Conservation (phyloP, 2,329 filamentous ascomycete genomes). For the Tympanopsis confertula region DNA sequence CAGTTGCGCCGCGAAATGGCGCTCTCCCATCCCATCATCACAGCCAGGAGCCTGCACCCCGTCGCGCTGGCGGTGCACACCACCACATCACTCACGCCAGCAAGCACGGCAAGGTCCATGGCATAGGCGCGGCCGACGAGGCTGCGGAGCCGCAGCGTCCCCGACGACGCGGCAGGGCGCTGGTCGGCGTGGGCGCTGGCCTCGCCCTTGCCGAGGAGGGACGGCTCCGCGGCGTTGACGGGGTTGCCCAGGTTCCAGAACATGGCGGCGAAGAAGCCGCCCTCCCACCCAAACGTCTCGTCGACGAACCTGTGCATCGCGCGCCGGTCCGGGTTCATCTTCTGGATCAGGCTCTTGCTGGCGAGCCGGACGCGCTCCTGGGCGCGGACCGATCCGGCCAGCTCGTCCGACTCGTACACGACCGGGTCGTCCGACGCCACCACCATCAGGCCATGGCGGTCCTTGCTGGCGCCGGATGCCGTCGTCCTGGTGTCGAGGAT, state of each 20-base stretch:
- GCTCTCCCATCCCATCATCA: conserved; percentile 78
- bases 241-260: conserved; percentile 66
- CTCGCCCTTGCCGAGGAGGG: conserved; percentile 7
- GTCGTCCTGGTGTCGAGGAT: conserved; percentile 39
- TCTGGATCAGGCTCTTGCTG: conserved; percentile 39
- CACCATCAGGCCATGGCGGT: conserved; percentile 37
- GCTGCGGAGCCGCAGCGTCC: conserved; percentile 56
- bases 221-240: conserved; percentile 18
- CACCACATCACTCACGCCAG: conserved; percentile 54
- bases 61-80: conserved; percentile 67
- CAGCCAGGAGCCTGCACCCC: conserved; percentile 63
- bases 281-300: conserved; percentile 75
- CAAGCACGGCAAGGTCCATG: conserved; percentile 67
- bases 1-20: conserved; percentile 49
- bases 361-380: conserved; percentile 70
- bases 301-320: conserved; percentile 53
- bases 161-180: conserved; percentile 20
- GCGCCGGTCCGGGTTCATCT: conserved; percentile 26
- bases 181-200: conserved; percentile 22
- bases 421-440: conserved; percentile 74
- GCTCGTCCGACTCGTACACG: conserved; percentile 56
- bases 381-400: conserved; percentile 44
- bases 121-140: conserved; percentile 71
- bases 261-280: conserved; percentile 71
- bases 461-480: conserved; percentile 16